Evolutionary conservation across 208 protist genomes (phyloP).

Genomic region (Trypanosoma mega): DNA sequence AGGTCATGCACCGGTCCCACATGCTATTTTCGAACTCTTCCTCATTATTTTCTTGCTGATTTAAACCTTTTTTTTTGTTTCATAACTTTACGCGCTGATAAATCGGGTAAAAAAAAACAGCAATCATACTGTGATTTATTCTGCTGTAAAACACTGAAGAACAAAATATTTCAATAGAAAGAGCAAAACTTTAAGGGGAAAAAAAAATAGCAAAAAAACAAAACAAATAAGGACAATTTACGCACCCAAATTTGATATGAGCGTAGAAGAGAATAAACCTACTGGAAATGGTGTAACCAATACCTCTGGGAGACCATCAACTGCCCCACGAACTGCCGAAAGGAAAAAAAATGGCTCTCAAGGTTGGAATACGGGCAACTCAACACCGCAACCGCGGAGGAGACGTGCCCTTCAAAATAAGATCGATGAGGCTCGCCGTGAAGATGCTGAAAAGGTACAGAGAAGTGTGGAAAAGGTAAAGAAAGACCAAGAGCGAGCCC

Average conservation of each 20-base stretch:
- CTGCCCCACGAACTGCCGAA: background rate
- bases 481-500: slow-evolving; percentile 6
- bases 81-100: background rate
- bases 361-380: background rate
- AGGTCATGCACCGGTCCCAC: too few species aligned
- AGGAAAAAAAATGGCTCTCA: background rate
- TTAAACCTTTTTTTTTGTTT: slow-evolving; percentile 20
- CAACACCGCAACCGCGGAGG: slow-evolving; percentile 25
- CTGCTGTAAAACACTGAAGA: too few species aligned
- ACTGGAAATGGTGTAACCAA: too few species aligned
- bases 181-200: too few species aligned
- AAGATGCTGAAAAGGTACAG: background rate
- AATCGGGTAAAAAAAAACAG: slow-evolving; percentile 19
- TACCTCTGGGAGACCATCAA: too few species aligned
- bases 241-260: background rate
- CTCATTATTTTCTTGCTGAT: slow-evolving; percentile 6
- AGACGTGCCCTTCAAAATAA: slow-evolving; percentile 14
- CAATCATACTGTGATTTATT: too few species aligned
- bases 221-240: slow-evolving; percentile 20
- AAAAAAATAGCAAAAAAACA: slow-evolving; percentile 9
- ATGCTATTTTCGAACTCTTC: slow-evolving; percentile 2
- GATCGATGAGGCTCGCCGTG: slow-evolving; percentile 5
- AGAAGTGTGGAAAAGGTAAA: background rate
- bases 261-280: background rate
- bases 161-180: too few species aligned